Percentiles rank a stretch among this genome's conserved stretches.
Evolutionary conservation across 1,284 basidiomycete genomes (phyloP).

Genomic region (Cryptococcus maquisensis): DNA sequence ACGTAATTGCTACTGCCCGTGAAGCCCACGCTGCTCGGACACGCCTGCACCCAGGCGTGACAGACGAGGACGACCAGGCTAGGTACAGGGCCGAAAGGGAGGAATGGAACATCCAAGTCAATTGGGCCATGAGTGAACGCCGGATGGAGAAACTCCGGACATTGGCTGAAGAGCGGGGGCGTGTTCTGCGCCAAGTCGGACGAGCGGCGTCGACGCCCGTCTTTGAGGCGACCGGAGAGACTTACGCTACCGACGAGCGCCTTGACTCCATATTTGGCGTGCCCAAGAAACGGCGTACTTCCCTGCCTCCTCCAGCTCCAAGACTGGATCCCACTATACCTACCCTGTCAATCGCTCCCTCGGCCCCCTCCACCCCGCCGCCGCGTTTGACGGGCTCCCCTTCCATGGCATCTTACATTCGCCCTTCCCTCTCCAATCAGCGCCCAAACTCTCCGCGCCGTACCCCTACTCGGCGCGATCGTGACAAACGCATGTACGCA

Average conservation of each 20-base stretch:
- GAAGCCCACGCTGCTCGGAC: slow-evolving; percentile 34
- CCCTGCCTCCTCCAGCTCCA: not conserved
- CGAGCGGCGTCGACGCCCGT: slow-evolving; percentile 9
- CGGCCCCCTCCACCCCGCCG: slow-evolving; percentile 1
- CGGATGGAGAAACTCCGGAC: slow-evolving; percentile 39
- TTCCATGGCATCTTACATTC: slow-evolving; percentile 27
- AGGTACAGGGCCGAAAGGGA: slow-evolving; percentile 35
- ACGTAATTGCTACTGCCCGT: slow-evolving; percentile 29
- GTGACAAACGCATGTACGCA: slow-evolving; percentile 18
- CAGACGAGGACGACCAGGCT: slow-evolving; percentile 12
- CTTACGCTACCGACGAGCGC: slow-evolving; percentile 1
- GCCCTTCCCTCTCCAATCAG: slow-evolving; percentile 30
- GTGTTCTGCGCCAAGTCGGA: slow-evolving; percentile 24
- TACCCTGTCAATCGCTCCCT: slow-evolving; percentile 10
- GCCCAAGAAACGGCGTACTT: slow-evolving; percentile 8
- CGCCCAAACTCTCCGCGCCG: slow-evolving; percentile 37
- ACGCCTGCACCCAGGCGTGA: slow-evolving; percentile 36
- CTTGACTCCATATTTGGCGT: slow-evolving; percentile 1
- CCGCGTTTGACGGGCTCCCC: slow-evolving; percentile 11
- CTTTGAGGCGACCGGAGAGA: slow-evolving; percentile 4
- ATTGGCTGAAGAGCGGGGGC: slow-evolving; percentile 36
- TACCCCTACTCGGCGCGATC: slow-evolving; percentile 9
- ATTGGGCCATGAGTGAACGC: slow-evolving; percentile 46
- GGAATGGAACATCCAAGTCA: slow-evolving; percentile 39
- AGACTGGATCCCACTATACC: not conserved